Base-by-base conservation (phyloP, 2,329 filamentous ascomycete species). In the Trichoderma sp. region DNA sequence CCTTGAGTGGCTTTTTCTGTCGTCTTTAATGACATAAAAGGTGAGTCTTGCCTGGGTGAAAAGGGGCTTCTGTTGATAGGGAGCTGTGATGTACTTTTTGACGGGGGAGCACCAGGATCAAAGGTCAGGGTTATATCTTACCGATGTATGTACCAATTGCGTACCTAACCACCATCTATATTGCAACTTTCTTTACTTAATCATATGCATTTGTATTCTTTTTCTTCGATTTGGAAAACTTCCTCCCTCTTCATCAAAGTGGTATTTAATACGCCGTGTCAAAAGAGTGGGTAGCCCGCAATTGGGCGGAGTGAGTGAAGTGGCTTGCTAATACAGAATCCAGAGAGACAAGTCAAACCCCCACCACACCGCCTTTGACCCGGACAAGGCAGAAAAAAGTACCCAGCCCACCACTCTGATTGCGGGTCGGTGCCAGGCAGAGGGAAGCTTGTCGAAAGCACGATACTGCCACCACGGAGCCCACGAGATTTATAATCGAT, bases 311-410 rank as follows among this genome's bases (percentile, higher is more conserved):
- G 36, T 39, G 32, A 24, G 3, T 34, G 63, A 65, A 65, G 8
- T 30, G 51, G 51, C 65, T 64, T 62, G 47, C 63, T 56, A 30
- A 62, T 65, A 24, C n/a, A 34, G 15, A 39, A 15, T 15, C 28
- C 57, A 9, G 18, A 39, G 34, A 36, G 18, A 47, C 43, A 39
- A 39, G 39, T n/a, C 39, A 47, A 72, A 60, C 47, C 7, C 26
- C 32, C 51, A 73, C 74, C 74, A 78, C 79, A 81, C 79, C 79
- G 79, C 79, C 76, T 75, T 78, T 74, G 74, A 66, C 15, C 39
- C 39, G 34, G 15, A 34, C 24, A 53, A 39, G 73, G 73, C 73
- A 73, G 73, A 73, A 73, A 73, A 73, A 73, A 73, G 69, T 72
- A 69, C 53, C 72, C 61, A 73, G 71, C 71, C 71, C 71, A 73